These are phyloP conservation scores for Psilocybe cyanescens DNA, from an alignment of 768 basidiomycete species.

Conservation along the genomic window DNA sequence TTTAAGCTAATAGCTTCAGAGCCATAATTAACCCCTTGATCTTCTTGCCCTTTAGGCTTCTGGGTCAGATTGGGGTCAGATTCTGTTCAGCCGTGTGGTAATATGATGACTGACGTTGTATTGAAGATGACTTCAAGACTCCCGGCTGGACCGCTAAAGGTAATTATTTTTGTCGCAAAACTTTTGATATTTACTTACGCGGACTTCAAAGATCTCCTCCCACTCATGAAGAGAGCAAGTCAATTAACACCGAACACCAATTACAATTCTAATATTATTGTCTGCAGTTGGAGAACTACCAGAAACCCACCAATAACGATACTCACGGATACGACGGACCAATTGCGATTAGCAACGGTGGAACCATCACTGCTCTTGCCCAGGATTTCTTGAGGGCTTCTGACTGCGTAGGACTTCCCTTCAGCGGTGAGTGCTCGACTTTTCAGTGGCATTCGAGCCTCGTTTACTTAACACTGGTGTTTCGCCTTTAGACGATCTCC, in stretches of 20 bases:
- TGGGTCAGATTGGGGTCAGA: conserved; percentile 69
- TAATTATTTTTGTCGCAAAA: conserved; percentile 20
- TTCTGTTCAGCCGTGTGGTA: neutral
- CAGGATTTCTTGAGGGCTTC: conserved; percentile 72
- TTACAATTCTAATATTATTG: neutral
- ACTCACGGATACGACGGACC: conserved; percentile 75
- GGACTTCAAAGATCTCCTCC: conserved; percentile 55
- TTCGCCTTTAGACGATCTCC: conserved; percentile 60
- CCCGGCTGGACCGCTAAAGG: conserved; percentile 71
- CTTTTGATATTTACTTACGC: conserved; percentile 3
- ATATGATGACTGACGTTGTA: conserved; percentile 9
- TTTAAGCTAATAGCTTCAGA: neutral
- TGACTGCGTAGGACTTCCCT: conserved; percentile 64
- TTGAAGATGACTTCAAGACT: conserved; percentile 72
- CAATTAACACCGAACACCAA: neutral
- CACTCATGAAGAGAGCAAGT: conserved; percentile 69
- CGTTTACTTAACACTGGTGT: neutral
- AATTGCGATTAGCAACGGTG: conserved; percentile 76
- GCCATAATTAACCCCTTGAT: conserved; percentile 1
- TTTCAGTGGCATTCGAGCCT: neutral
- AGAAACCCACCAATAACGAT: conserved; percentile 70
- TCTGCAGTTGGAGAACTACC: conserved; percentile 72
- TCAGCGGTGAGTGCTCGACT: conserved; percentile 50
- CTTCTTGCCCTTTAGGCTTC: conserved; percentile 50
- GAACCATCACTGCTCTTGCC: conserved; percentile 62